A percentile compares a stretch with the other conserved stretches of the same genome.
Conservation (phyloP, 768 basidiomycete species). For the Rubroboletus satanas region DNA sequence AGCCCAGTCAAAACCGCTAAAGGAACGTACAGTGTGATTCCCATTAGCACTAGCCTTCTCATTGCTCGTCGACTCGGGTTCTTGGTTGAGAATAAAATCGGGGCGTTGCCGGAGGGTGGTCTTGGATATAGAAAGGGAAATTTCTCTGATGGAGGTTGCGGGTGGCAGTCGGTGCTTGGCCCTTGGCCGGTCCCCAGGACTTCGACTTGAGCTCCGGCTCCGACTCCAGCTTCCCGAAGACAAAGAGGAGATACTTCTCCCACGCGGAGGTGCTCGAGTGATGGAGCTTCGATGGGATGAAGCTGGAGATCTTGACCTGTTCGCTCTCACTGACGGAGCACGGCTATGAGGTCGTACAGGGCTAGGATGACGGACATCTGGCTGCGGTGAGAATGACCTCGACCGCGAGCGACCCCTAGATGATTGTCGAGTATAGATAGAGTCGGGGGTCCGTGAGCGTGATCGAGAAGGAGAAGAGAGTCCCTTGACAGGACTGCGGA, state of each 20-base stretch:
- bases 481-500: constrained; percentile 36
- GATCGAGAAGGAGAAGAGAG: constrained; percentile 47
- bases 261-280: constrained; percentile 32
- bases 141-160: constrained; percentile 37
- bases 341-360: constrained; percentile 44
- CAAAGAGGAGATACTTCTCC: constrained; percentile 49
- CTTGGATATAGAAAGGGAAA: constrained; percentile 32
- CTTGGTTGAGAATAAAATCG: constrained; percentile 19
- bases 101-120: constrained; percentile 23
- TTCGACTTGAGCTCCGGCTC: constrained; percentile 49
- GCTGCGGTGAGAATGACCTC: constrained; percentile 53
- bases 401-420: constrained; percentile 65
- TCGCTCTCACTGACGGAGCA: constrained; percentile 45
- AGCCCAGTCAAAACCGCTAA: background rate
- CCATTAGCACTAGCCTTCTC: constrained; percentile 39
- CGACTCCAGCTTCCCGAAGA: constrained; percentile 56
- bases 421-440: constrained; percentile 60
- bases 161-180: constrained; percentile 63
- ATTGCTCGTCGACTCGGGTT: constrained; percentile 29
- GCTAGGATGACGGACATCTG: constrained; percentile 53
- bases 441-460: constrained; percentile 55
- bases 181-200: constrained; percentile 49
- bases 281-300: constrained; percentile 41
- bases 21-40: constrained; percentile 29
- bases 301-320: constrained; percentile 38